Conservation (phyloP, 495 filamentous ascomycete genomes). For the Lasiosphaeria miniovina region DNA sequence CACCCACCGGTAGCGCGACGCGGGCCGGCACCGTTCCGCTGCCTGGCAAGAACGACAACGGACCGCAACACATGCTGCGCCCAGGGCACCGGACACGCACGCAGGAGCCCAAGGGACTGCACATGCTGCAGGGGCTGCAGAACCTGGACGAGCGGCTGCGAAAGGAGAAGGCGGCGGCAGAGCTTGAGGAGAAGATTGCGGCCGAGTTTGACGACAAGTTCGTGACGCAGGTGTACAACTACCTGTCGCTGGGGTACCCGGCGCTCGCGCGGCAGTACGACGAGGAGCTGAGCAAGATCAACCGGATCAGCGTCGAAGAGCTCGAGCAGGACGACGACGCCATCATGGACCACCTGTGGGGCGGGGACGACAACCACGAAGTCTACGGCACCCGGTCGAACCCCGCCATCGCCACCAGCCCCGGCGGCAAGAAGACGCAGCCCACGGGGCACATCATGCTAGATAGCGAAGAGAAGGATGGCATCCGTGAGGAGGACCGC, state of each 20-base stretch:
- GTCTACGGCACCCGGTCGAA: conserved; percentile 16
- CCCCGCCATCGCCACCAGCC: conserved; percentile 21
- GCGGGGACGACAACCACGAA: conserved; percentile 12
- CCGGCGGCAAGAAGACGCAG: conserved; percentile 16
- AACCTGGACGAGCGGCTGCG: conserved; percentile 47
- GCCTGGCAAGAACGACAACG: conserved; percentile 7
- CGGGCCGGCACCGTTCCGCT: conserved; percentile 10
- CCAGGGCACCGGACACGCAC: conserved; percentile 30
- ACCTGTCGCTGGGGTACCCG: conserved; percentile 87
- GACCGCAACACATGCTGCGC: conserved; percentile 5
- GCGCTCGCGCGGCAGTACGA: conserved; percentile 79
- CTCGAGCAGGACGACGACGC: conserved; percentile 69
- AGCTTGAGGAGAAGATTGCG: conserved; percentile 52
- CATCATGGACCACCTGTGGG: conserved; percentile 61
- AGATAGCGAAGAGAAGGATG: conserved; percentile 35
- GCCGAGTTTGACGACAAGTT: conserved; percentile 77
- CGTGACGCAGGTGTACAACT: conserved; percentile 94
- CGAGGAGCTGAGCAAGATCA: conserved; percentile 75
- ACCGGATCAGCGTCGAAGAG: conserved; percentile 59
- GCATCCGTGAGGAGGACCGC: conserved; percentile 37
- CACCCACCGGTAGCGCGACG: conserved; percentile 9
- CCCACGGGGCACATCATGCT: conserved; percentile 36
- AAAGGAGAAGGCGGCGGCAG: conserved; percentile 47
- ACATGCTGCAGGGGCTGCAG: conserved; percentile 47
- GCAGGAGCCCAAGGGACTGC: conserved; percentile 37